Percentiles rank a stretch among this genome's conserved stretches.
phyloP scores from a whole-genome alignment of 164 flowering plant species.

The Vitis rupestris region DNA sequence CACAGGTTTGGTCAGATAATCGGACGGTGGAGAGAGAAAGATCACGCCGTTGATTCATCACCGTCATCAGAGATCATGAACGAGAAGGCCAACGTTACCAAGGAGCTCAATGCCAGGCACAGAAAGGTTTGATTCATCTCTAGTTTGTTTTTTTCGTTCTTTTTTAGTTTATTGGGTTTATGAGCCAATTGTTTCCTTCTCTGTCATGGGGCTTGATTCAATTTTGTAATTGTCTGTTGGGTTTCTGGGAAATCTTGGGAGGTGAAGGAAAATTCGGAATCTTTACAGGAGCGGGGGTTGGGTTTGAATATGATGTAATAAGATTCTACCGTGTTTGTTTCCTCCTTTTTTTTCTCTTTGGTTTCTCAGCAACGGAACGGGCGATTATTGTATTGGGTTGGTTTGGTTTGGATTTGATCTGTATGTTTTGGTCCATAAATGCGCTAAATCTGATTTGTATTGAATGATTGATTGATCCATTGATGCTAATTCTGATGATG shows the following conservation, averaged over 20 bases:
- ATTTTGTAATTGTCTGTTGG: background rate
- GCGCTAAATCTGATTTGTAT: background rate
- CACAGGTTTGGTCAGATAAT: background rate
- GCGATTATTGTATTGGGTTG: background rate
- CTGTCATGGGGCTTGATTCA: background rate
- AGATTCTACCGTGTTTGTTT: too few species aligned
- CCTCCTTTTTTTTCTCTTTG: background rate
- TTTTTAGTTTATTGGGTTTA: background rate
- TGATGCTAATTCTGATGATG: background rate
- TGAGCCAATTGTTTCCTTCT: background rate
- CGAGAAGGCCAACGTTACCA: slow-evolving; percentile 60
- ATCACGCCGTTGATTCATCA: background rate
- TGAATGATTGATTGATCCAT: background rate
- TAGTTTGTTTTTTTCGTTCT: background rate
- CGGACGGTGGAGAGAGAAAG: background rate
- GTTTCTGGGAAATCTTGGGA: background rate
- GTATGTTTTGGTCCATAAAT: background rate
- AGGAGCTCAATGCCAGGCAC: slow-evolving; percentile 65
- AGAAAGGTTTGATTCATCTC: slow-evolving; percentile 35
- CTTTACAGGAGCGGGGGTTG: background rate
- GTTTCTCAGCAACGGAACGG: background rate
- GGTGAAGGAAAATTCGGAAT: background rate
- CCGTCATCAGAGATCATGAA: slow-evolving; percentile 33
- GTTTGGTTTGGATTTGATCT: background rate
- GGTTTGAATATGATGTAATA: background rate